These are phyloP conservation scores for Hortiboletus flavorubellus DNA, from an alignment of 768 basidiomycete genomes.

Conservation along the genomic window DNA sequence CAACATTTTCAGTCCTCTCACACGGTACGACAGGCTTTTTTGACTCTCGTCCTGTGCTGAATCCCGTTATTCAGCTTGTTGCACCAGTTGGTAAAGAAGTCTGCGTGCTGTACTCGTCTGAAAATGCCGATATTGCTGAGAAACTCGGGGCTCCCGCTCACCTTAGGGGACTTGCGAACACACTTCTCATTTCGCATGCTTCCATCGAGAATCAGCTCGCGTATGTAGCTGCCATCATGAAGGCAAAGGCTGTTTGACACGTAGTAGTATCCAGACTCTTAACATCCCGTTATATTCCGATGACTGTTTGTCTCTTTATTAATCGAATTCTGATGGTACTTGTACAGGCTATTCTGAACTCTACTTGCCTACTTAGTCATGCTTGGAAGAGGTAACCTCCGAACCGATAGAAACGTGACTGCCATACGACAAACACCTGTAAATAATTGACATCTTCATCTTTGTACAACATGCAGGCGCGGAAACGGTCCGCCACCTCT, in stretches of 20 bases:
- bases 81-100: constrained; percentile 48
- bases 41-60: not conserved
- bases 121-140: constrained; percentile 42
- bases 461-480: constrained; percentile 32
- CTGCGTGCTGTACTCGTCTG: constrained; percentile 59
- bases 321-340: not conserved
- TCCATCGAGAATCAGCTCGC: constrained; percentile 56
- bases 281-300: not conserved
- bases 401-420: not conserved
- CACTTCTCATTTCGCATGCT: constrained; percentile 53
- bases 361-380: no score
- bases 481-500: constrained; percentile 42
- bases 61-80: constrained; percentile 46
- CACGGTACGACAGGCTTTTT: constrained; percentile 40
- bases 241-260: constrained; percentile 18
- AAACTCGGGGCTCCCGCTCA: constrained; percentile 47
- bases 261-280: not conserved
- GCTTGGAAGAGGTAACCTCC: not conserved
- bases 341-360: not conserved
- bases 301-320: not conserved
- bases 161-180: constrained; percentile 42
- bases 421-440: constrained; percentile 15
- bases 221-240: constrained; percentile 53
- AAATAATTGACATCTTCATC: constrained; percentile 13
- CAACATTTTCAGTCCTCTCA: constrained; percentile 50